Evolutionary conservation across 768 basidiomycete genomes (phyloP).

Genomic region (Mycena vulgaris): DNA sequence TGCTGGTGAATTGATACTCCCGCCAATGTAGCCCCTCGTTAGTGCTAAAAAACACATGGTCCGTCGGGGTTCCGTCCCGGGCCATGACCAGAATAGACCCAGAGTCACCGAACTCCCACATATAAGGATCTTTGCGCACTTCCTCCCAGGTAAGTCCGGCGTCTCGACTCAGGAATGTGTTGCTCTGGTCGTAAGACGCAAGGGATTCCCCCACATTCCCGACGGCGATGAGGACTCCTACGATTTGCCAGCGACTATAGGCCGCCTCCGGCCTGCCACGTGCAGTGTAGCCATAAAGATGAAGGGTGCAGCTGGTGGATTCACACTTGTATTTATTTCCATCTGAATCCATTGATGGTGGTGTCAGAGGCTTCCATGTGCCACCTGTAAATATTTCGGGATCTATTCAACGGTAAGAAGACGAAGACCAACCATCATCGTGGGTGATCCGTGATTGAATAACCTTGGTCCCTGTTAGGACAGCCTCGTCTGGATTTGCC

Average conservation of each 20-base stretch:
- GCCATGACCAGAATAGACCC: conserved; percentile 94
- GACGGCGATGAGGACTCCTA: conserved; percentile 97
- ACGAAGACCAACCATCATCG: conserved; percentile 82
- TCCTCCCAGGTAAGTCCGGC: conserved; percentile 98
- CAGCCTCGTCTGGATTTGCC: conserved; percentile 82
- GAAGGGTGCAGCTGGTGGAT: conserved; percentile 81
- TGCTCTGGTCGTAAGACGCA: conserved; percentile 84
- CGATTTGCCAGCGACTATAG: conserved; percentile 90
- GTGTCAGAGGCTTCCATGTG: conserved; percentile 86
- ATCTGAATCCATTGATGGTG: conserved; percentile 82
- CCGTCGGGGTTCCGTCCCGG: conserved; percentile 94
- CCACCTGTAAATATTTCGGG: conserved; percentile 66
- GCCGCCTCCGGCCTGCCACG: conserved; percentile 90
- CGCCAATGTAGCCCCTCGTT: conserved; percentile 92
- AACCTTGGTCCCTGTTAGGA: conserved; percentile 77
- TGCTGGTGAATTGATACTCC: conserved; percentile 85
- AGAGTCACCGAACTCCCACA: conserved; percentile 99
- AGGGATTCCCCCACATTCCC: conserved; percentile 94
- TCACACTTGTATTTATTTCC: conserved; percentile 80
- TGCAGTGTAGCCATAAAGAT: conserved; percentile 96
- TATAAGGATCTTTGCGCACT: conserved; percentile 96
- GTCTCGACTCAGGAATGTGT: conserved; percentile 96
- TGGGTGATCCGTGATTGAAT: conserved; percentile 93
- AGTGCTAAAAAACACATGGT: conserved; percentile 89
- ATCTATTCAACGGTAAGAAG: conserved; percentile 8